phyloP scores from a whole-genome alignment of 305 asterid species.

The Salvia sclarea region DNA sequence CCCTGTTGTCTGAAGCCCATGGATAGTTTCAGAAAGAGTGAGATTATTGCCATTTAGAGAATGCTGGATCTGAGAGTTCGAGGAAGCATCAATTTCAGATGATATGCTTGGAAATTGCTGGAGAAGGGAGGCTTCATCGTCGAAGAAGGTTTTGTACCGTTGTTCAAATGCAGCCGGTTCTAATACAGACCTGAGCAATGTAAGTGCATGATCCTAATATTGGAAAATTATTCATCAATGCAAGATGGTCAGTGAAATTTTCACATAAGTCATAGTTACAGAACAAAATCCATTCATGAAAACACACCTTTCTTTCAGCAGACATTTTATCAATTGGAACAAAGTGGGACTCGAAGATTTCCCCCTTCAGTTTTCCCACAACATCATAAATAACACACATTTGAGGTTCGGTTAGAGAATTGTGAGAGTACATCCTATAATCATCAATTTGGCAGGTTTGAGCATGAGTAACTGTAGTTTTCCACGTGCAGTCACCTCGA shows the following conservation, averaged over 20 bases:
- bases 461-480: constrained; percentile 39
- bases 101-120: constrained; percentile 25
- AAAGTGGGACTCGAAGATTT: constrained; percentile 30
- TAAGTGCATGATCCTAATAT: constrained; percentile 38
- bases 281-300: neutral
- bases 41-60: neutral
- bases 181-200: constrained; percentile 25
- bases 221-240: constrained; percentile 7
- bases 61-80: constrained; percentile 13
- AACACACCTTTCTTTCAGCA: constrained; percentile 38
- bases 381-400: constrained; percentile 37
- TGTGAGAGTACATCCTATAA: neutral
- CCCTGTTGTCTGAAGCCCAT: constrained; percentile 8
- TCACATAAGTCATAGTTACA: too few species aligned
- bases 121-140: constrained; percentile 34
- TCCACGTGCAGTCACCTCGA: constrained; percentile 24
- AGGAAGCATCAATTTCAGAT: neutral
- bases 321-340: constrained; percentile 24
- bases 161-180: constrained; percentile 35
- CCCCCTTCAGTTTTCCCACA: constrained; percentile 40
- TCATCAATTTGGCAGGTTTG: constrained; percentile 36
- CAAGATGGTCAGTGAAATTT: neutral
- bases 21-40: neutral
- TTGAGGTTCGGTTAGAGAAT: constrained; percentile 26
- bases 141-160: constrained; percentile 9